Evolutionary conservation across 176 grass and related monocot species (phyloP).

Genomic region (Leersia perrieri): DNA sequence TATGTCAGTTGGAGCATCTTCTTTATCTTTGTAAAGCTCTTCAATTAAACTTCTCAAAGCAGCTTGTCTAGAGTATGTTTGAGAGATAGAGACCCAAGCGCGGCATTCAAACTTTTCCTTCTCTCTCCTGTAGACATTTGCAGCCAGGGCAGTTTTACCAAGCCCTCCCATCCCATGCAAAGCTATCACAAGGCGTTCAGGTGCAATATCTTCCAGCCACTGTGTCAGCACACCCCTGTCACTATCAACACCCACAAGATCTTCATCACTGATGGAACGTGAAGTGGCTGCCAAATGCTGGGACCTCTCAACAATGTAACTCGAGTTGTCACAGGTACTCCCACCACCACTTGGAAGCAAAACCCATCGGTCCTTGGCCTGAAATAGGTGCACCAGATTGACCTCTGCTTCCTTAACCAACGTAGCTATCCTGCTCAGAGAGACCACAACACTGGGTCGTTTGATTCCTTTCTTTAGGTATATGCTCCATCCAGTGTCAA

Average conservation of each 20-base stretch:
- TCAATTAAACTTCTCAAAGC: background rate
- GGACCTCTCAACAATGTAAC: slow-evolving; percentile 1
- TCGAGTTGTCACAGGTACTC: background rate
- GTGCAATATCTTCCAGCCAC: background rate
- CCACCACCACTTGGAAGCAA: background rate
- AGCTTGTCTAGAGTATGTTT: background rate
- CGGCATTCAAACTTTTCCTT: slow-evolving; percentile 2
- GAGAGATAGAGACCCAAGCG: background rate
- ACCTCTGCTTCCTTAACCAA: slow-evolving; percentile 15
- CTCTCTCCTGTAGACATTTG: background rate
- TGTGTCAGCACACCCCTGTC: background rate
- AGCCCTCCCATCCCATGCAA: slow-evolving; percentile 2
- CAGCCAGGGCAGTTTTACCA: slow-evolving; percentile 4
- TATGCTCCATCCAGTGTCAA: background rate
- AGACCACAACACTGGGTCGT: background rate
- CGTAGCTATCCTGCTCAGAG: slow-evolving; percentile 5
- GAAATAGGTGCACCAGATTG: slow-evolving; percentile 13
- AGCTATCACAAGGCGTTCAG: background rate
- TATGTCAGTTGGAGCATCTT: background rate
- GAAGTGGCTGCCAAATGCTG: background rate
- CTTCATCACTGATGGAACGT: slow-evolving; percentile 2
- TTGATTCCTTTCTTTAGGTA: slow-evolving; percentile 17
- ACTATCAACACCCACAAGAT: slow-evolving; percentile 10
- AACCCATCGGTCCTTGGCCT: slow-evolving; percentile 18
- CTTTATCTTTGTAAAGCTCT: background rate